Percentiles rank a stretch among this genome's conserved stretches.
Conservation (phyloP, 208 protist species). For the Leptomonas seymouri region DNA sequence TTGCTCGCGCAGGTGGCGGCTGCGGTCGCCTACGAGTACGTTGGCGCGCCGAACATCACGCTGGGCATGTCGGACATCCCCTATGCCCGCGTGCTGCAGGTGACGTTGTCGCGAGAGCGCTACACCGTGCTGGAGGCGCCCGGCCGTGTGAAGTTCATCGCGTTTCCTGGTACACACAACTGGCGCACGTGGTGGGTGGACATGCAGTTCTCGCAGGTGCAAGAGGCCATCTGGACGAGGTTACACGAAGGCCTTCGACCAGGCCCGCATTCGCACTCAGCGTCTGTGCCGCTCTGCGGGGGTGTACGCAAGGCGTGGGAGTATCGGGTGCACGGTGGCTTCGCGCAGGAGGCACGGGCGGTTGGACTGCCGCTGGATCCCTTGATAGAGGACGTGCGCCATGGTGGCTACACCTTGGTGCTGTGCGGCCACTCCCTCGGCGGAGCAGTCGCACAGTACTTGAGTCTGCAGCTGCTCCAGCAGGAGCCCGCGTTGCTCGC, state of each 20-base stretch:
- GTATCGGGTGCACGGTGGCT: slow-evolving; percentile 69
- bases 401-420: slow-evolving; percentile 67
- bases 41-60: slow-evolving; percentile 53
- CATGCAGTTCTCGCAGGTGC: slow-evolving; percentile 40
- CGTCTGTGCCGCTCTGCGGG: slow-evolving; percentile 27
- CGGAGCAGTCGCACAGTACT: slow-evolving; percentile 67
- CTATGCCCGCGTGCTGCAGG: slow-evolving; percentile 62
- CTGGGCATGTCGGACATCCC: slow-evolving; percentile 69
- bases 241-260: slow-evolving; percentile 43
- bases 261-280: neutral
- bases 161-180: slow-evolving; percentile 86
- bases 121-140: slow-evolving; percentile 78
- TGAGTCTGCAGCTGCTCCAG: slow-evolving; percentile 58
- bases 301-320: slow-evolving; percentile 54
- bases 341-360: slow-evolving; percentile 63
- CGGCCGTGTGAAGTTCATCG: slow-evolving; percentile 70
- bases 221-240: slow-evolving; percentile 36
- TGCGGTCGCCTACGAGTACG: slow-evolving; percentile 73
- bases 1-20: slow-evolving; percentile 62
- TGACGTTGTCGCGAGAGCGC: slow-evolving; percentile 38
- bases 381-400: slow-evolving; percentile 51
- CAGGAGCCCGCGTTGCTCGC: slow-evolving; percentile 28
- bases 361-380: slow-evolving; percentile 44
- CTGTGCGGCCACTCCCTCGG: slow-evolving; percentile 84
- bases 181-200: slow-evolving; percentile 64